These are phyloP conservation scores for Emmonsiellopsis sp. DNA, from an alignment of 2,329 filamentous ascomycete species.

Conservation along the genomic window DNA sequence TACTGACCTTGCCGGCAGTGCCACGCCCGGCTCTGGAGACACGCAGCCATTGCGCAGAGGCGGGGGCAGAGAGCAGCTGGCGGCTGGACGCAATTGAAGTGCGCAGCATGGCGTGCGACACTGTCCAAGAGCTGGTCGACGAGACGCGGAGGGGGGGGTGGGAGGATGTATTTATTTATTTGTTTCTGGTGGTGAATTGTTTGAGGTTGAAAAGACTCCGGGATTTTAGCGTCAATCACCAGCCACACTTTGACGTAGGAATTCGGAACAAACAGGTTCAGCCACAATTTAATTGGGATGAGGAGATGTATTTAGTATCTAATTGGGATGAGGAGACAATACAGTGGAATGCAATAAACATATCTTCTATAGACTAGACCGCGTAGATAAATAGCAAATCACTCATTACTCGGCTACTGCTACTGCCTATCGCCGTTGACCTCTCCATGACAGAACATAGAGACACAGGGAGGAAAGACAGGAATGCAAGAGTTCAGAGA, in stretches of 20 bases:
- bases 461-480: not conserved
- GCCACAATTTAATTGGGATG: not conserved
- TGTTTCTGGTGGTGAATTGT: not conserved
- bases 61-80: slow-evolving; percentile 30
- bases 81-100: slow-evolving; percentile 43
- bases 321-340: not conserved
- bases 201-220: slow-evolving; percentile 23
- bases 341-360: not conserved
- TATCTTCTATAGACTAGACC: not conserved
- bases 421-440: not conserved
- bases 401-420: not conserved
- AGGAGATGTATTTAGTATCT: not conserved
- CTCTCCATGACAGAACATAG: not conserved
- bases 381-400: not conserved
- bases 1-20: slow-evolving; percentile 31
- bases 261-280: not conserved
- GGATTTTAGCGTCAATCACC: slow-evolving; percentile 1
- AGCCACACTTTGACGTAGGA: slow-evolving; percentile 4
- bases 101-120: slow-evolving; percentile 48
- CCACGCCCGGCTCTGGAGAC: slow-evolving; percentile 9
- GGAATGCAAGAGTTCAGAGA: not conserved
- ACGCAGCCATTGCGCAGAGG: slow-evolving; percentile 36
- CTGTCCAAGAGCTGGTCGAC: slow-evolving; percentile 21
- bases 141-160: slow-evolving; percentile 17
- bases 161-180: slow-evolving; percentile 14